These are phyloP conservation scores for Colletotrichum sp. DNA, from an alignment of 2,329 filamentous ascomycete genomes.

Conservation along the genomic window DNA sequence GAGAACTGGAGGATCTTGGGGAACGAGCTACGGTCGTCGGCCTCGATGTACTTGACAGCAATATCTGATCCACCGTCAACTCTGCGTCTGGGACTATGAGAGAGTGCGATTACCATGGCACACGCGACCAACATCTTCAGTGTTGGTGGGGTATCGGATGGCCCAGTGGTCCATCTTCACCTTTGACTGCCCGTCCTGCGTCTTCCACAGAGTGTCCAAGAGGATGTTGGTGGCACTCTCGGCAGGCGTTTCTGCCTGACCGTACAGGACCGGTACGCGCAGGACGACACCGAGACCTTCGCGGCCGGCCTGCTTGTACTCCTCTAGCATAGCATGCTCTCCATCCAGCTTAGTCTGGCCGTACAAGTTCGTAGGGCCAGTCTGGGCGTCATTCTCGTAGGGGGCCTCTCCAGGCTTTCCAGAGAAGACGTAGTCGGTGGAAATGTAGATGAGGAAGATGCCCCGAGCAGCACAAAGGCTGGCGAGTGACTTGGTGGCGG, in stretches of 20 bases:
- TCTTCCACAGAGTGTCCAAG: slow-evolving; percentile 77
- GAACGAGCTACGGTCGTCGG: slow-evolving; percentile 54
- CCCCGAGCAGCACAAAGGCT: slow-evolving; percentile 65
- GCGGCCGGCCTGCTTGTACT: slow-evolving; percentile 53
- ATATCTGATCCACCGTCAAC: slow-evolving; percentile 58
- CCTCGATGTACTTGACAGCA: slow-evolving; percentile 68
- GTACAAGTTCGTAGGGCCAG: slow-evolving; percentile 79
- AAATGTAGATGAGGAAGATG: slow-evolving; percentile 76
- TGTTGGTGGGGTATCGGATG: slow-evolving; percentile 85
- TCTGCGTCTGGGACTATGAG: background rate
- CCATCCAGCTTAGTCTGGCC: slow-evolving; percentile 67
- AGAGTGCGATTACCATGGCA: slow-evolving; percentile 62
- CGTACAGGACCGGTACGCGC: slow-evolving; percentile 85
- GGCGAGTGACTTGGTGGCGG: slow-evolving; percentile 71
- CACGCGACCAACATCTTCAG: slow-evolving; percentile 83
- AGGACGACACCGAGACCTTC: slow-evolving; percentile 70
- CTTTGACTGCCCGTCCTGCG: slow-evolving; percentile 65
- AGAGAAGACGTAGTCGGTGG: slow-evolving; percentile 82
- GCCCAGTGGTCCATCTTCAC: slow-evolving; percentile 89
- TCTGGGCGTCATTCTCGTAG: slow-evolving; percentile 69
- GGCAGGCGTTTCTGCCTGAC: slow-evolving; percentile 68
- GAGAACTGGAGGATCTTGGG: slow-evolving; percentile 83
- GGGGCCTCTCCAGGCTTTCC: slow-evolving; percentile 81
- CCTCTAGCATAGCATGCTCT: slow-evolving; percentile 69
- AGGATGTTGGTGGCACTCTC: slow-evolving; percentile 87